Evolutionary conservation across 805 yeast genomes (phyloP).

Genomic region (Dipodascus albidus): DNA sequence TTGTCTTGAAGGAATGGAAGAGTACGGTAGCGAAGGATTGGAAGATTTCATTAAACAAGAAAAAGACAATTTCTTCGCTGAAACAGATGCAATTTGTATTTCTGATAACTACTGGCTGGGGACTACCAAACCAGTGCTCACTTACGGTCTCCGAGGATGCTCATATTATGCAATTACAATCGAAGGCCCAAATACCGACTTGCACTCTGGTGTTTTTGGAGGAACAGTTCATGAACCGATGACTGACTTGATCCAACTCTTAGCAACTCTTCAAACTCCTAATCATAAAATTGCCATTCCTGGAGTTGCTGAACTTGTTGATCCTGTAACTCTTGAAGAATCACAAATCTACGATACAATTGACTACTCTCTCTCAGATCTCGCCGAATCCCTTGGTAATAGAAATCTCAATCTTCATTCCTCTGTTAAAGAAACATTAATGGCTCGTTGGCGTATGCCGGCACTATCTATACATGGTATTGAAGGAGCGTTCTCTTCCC

Average conservation of each 20-base stretch:
- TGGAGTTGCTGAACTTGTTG: conserved; percentile 89
- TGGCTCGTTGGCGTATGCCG: conserved; percentile 99
- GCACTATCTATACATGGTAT: conserved; percentile 92
- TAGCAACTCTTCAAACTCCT: conserved; percentile 67
- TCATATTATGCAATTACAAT: conserved; percentile 78
- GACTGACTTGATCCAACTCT: conserved; percentile 76
- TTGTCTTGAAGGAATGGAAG: conserved; percentile 99
- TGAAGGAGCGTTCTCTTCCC: conserved; percentile 91
- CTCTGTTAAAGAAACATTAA: conserved; percentile 72
- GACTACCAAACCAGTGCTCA: conserved; percentile 89
- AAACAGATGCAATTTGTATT: conserved; percentile 88
- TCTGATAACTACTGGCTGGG: conserved; percentile 99
- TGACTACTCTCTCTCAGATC: conserved; percentile 73
- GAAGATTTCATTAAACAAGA: conserved; percentile 74
- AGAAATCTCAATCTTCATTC: conserved; percentile 60
- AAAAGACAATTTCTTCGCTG: conserved; percentile 69
- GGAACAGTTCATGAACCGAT: conserved; percentile 96
- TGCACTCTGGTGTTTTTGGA: conserved; percentile 96
- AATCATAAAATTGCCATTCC: conserved; percentile 77
- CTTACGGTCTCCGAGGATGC: conserved; percentile 96
- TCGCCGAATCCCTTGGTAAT: conserved; percentile 83
- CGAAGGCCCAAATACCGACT: conserved; percentile 91
- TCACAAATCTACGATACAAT: conserved; percentile 68
- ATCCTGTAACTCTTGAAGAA: conserved; percentile 79
- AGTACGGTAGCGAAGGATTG: conserved; percentile 87